Evolutionary conservation across 768 basidiomycete genomes (phyloP).

Genomic region (Leccinum incarnatum): DNA sequence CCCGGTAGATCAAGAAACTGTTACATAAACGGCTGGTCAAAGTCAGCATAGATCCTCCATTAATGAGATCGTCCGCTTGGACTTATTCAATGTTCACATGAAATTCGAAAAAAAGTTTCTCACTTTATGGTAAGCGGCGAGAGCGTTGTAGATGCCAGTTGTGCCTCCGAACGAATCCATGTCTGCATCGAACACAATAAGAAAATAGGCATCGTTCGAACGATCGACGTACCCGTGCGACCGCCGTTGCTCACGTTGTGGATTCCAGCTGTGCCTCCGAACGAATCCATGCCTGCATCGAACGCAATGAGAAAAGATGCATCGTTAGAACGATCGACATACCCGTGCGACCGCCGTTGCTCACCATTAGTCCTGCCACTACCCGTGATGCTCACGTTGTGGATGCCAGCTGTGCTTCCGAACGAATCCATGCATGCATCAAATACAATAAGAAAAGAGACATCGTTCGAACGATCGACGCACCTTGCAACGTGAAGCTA

Average conservation of each 20-base stretch:
- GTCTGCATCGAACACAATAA: slow-evolving; percentile 32
- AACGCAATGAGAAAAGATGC: background rate
- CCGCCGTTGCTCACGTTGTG: slow-evolving; percentile 42
- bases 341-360: too few species aligned
- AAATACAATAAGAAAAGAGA: background rate
- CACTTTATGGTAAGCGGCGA: too few species aligned
- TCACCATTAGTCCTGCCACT: too few species aligned
- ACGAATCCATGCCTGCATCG: slow-evolving; percentile 52
- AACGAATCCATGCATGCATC: too few species aligned
- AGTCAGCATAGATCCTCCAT: slow-evolving; percentile 57
- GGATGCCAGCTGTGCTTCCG: too few species aligned
- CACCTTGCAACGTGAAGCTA: slow-evolving; percentile 52
- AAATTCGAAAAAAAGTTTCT: background rate
- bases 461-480: background rate
- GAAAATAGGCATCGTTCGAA: background rate
- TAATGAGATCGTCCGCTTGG: slow-evolving; percentile 52
- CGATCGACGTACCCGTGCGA: slow-evolving; percentile 33
- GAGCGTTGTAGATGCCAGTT: slow-evolving; percentile 25
- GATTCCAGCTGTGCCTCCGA: slow-evolving; percentile 50
- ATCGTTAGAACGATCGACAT: too few species aligned
- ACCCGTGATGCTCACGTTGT: too few species aligned
- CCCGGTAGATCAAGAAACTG: slow-evolving; percentile 52
- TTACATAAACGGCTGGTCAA: slow-evolving; percentile 48
- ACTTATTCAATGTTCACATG: slow-evolving; percentile 51
- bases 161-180: slow-evolving; percentile 59